A percentile compares a stretch with the other conserved stretches of the same genome.
phyloP scores from a whole-genome alignment of 2,329 filamentous ascomycete species.

The Grosmannia clavigera region DNA sequence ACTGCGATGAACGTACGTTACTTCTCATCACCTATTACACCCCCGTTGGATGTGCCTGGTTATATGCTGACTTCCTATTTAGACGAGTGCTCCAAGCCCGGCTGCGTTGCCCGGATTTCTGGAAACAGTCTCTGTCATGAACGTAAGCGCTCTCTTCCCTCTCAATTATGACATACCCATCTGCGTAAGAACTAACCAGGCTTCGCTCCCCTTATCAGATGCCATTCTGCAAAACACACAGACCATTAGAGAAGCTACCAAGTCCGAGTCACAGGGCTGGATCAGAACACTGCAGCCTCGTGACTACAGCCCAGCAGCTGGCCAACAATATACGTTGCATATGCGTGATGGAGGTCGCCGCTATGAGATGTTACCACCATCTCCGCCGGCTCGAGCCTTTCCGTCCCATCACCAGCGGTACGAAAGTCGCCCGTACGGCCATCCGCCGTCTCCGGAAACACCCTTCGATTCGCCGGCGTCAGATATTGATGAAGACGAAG shows the following conservation, averaged over 20 bases:
- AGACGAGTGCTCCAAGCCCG: slow-evolving; percentile 5
- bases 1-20: slow-evolving; percentile 5
- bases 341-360: neutral
- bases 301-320: neutral
- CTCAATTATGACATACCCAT: neutral
- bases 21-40: neutral
- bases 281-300: neutral
- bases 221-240: neutral
- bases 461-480: neutral
- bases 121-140: slow-evolving; percentile 1
- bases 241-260: neutral
- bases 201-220: neutral
- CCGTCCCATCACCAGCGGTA: neutral
- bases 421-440: neutral
- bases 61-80: neutral
- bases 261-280: neutral
- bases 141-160: slow-evolving; percentile 2
- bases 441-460: neutral
- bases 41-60: neutral
- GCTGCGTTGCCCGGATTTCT: neutral
- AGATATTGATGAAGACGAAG: neutral
- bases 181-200: neutral
- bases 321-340: neutral
- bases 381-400: neutral
- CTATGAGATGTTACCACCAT: neutral